A percentile compares a stretch with the other conserved stretches of the same genome.
phyloP scores from a whole-genome alignment of 176 grass and related monocot species.

The Carex kokanica region DNA sequence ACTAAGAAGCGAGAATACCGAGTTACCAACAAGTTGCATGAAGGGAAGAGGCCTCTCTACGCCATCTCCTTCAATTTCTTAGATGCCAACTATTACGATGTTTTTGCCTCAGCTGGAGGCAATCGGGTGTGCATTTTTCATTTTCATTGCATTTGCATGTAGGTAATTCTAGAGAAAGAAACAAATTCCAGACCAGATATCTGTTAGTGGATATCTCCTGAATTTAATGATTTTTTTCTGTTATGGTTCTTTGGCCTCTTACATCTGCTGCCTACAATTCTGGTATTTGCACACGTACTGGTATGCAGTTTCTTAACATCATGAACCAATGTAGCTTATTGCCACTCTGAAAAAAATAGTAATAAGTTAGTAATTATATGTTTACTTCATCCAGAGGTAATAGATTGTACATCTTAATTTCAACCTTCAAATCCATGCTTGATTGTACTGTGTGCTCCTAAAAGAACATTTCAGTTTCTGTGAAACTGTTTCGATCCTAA shows the following conservation, averaged over 20 bases:
- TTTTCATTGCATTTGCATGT: neutral
- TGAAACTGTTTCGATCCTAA: neutral
- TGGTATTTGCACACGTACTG: neutral
- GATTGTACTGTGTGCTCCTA: neutral
- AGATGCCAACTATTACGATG: slow-evolving; percentile 72
- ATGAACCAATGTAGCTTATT: neutral
- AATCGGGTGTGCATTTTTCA: slow-evolving; percentile 42
- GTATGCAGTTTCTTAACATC: neutral
- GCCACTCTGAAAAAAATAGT: neutral
- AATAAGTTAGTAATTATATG: neutral
- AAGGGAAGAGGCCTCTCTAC: slow-evolving; percentile 82
- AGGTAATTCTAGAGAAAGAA: neutral
- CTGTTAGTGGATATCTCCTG: neutral
- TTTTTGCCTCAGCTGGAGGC: slow-evolving; percentile 71
- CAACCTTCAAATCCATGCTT: neutral
- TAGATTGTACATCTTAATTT: neutral
- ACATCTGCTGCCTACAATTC: neutral
- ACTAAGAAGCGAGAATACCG: slow-evolving; percentile 64
- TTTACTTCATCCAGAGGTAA: neutral
- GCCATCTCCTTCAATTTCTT: slow-evolving; percentile 95
- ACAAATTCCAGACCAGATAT: neutral
- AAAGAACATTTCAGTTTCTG: neutral
- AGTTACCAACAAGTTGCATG: slow-evolving; percentile 53
- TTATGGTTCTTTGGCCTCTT: neutral
- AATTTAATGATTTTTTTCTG: neutral